Conservation (phyloP, 257 asterid species). For the Solanum medicagineum region DNA sequence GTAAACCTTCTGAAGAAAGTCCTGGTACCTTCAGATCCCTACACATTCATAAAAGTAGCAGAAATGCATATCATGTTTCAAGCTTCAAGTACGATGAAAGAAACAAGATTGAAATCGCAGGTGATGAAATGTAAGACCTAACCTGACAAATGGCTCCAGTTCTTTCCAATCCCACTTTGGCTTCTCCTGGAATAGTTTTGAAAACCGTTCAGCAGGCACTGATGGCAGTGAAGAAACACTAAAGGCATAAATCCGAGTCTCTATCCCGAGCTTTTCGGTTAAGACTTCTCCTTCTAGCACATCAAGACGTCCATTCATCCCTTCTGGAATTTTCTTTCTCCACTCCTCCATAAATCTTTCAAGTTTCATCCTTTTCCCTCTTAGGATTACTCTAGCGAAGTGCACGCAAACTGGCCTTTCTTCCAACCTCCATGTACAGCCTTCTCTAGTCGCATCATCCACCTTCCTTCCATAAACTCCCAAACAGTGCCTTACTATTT, state of each 20-base stretch:
- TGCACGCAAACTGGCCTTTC: slow-evolving; percentile 55
- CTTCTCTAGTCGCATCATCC: slow-evolving; percentile 23
- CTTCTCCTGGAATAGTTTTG: slow-evolving; percentile 44
- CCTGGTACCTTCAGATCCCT: slow-evolving; percentile 93
- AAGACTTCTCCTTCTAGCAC: slow-evolving; percentile 90
- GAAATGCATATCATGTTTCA: background rate
- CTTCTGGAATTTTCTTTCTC: slow-evolving; percentile 56
- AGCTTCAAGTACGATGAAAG: background rate
- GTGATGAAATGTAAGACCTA: background rate
- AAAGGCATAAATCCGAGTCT: slow-evolving; percentile 52
- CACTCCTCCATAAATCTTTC: slow-evolving; percentile 66
- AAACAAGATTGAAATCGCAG: background rate
- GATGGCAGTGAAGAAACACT: slow-evolving; percentile 69
- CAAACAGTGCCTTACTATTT: slow-evolving; percentile 58
- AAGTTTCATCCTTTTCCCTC: slow-evolving; percentile 56
- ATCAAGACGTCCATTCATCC: slow-evolving; percentile 42
- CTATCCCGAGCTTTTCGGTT: slow-evolving; percentile 61
- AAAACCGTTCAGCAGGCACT: slow-evolving; percentile 63
- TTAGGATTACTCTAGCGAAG: slow-evolving; percentile 59
- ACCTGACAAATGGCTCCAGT: slow-evolving; percentile 80
- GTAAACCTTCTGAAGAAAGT: slow-evolving; percentile 76
- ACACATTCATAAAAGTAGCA: background rate
- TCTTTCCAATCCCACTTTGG: slow-evolving; percentile 90
- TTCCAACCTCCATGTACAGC: slow-evolving; percentile 56
- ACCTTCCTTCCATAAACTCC: slow-evolving; percentile 37